Evolutionary conservation across 768 basidiomycete species (phyloP), one percentile per base, ranked within the genome.

Genomic region (Boletales sp.): DNA sequence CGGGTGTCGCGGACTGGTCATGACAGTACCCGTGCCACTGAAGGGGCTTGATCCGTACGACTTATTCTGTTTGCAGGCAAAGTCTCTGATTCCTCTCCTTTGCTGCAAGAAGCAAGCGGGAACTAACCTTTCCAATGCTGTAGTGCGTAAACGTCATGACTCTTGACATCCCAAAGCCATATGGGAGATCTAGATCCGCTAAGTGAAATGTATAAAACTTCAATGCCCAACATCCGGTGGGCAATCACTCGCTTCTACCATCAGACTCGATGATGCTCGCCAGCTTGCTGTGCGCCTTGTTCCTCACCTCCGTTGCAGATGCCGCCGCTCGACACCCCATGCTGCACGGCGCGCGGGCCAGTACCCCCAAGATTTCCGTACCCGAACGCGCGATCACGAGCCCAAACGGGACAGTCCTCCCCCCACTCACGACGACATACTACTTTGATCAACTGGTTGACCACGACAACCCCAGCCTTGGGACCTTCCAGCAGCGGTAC

Each of bases 401-500:
- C 37, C 53, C 48, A 14, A 58, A 67, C n/a, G 69, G 63, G 14
- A 59, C 63, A 13, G 44, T 39, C 11, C 51, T 61, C 10, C 68
- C 69, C 7, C 44, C 65, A 6, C 45, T 64, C 41, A 54, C 53
- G 8, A 69, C 64, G 5, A 57, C 62, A 0, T 69, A 69, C 49
- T 49, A 61, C 38, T 69, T 70, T 18, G 48, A 69, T 37, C 68
- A 69, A 41, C 43, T 65, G 31, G 69, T 64, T 47, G 77, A 81
- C 58, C 80, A 80, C 61, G 73, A 62, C 32, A 66, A 80, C 53
- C 80, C 83, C n/a, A 69, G 73, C 25, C 68, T 79, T 18, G 87
- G 87, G 17, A 88, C 85, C n/a, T 90, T 90, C 68, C 72, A 81
- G 61, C 87, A 88, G 66, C 78, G 87, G 33, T 88, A 76, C 66